Percentiles rank a stretch among this genome's conserved stretches.
Conservation (phyloP, 805 yeast genomes). For the Schizosaccharomyces octosporus region DNA sequence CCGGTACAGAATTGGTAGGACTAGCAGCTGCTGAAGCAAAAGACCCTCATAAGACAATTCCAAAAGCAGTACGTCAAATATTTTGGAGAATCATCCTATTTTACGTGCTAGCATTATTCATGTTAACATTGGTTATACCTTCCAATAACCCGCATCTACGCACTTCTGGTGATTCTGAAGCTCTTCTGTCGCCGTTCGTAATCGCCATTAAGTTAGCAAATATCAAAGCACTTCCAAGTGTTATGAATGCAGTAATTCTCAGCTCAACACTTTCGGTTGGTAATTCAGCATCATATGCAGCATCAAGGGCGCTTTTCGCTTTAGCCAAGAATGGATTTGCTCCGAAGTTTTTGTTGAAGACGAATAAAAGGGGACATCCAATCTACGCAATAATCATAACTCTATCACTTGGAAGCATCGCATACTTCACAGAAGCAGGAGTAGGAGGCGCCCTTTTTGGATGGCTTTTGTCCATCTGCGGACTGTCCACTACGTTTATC, state of each 20-base stretch:
- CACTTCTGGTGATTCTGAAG: conserved; percentile 29
- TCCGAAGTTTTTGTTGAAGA: conserved; percentile 38
- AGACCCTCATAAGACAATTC: conserved; percentile 42
- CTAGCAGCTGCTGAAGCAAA: conserved; percentile 56
- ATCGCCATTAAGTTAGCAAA: conserved; percentile 46
- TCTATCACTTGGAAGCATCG: conserved; percentile 20
- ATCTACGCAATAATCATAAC: conserved; percentile 32
- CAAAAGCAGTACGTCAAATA: conserved; percentile 55
- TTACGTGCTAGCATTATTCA: conserved; percentile 33
- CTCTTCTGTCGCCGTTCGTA: conserved; percentile 47
- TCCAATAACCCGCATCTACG: conserved; percentile 26
- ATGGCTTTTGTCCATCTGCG: conserved; percentile 56
- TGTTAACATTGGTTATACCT: conserved; percentile 49
- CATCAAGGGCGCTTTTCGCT: conserved; percentile 42
- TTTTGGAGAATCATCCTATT: conserved; percentile 61
- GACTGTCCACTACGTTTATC: conserved; percentile 48
- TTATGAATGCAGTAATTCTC: conserved; percentile 41
- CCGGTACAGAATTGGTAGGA: conserved; percentile 54
- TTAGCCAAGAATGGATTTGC: conserved; percentile 43
- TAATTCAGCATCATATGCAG: conserved; percentile 39
- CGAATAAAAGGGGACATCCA: conserved; percentile 63
- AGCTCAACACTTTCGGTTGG: conserved; percentile 51
- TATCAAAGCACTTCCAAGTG: conserved; percentile 39
- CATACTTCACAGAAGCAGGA: not conserved
- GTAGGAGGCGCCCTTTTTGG: conserved; percentile 22